Conservation (phyloP, 768 basidiomycete genomes). For the Suillus sp. region DNA sequence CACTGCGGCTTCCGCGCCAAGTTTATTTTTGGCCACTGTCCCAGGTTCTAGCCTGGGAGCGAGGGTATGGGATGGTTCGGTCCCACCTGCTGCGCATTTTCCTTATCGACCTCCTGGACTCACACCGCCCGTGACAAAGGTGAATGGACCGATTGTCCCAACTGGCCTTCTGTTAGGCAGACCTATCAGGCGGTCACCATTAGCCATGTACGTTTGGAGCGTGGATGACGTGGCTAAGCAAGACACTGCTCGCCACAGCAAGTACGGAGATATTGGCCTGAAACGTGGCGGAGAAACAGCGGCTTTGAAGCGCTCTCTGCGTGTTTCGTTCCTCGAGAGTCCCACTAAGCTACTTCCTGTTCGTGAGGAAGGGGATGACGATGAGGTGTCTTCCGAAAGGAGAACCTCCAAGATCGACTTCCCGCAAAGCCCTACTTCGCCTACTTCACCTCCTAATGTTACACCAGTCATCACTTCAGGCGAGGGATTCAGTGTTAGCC, state of each 20-base stretch:
- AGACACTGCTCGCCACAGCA: conserved; percentile 10
- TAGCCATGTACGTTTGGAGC: conserved; percentile 43
- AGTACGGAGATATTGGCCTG: conserved; percentile 22
- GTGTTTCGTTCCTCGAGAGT: conserved; percentile 18
- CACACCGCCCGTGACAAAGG: conserved; percentile 5
- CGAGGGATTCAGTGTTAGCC: background rate
- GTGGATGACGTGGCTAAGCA: conserved; percentile 38
- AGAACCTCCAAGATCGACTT: conserved; percentile 25
- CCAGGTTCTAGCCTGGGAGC: background rate
- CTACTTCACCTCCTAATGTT: background rate
- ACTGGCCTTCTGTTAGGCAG: conserved; percentile 49
- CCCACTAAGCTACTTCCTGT: conserved; percentile 33
- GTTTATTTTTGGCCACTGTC: background rate
- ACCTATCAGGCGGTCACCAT: conserved; percentile 53
- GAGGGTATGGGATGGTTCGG: conserved; percentile 24
- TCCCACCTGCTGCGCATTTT: background rate
- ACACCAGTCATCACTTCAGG: conserved; percentile 11
- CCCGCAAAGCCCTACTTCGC: conserved; percentile 18
- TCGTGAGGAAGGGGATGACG: conserved; percentile 30
- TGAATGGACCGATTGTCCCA: conserved; percentile 28
- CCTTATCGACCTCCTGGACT: conserved; percentile 27
- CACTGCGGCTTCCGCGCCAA: conserved; percentile 18
- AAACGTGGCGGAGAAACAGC: conserved; percentile 19
- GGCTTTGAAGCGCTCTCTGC: conserved; percentile 19
- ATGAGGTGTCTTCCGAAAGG: conserved; percentile 34